Base-by-base conservation (phyloP, 2,329 filamentous ascomycete genomes). In the Fusarium scirpi region DNA sequence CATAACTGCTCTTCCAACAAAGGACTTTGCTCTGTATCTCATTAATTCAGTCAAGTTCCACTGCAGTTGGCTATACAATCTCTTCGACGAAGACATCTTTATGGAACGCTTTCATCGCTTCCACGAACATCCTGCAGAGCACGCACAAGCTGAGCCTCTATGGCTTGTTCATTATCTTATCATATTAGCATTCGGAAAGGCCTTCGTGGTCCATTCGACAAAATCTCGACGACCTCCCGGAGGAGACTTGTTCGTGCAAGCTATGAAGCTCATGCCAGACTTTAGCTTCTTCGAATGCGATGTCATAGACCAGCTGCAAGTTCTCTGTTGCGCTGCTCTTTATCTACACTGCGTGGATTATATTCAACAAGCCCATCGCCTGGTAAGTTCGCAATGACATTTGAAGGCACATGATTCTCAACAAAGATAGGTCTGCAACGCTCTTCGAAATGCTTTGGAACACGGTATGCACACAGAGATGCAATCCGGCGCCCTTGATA, bases 81-180 rank as follows among this genome's bases (percentile, higher is more conserved):
- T 73, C 2, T 71, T 71, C 1, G 71, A 73, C 12, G 68, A 73
- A 15, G 60, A 69, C 2, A 30, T n/a, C 9, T 73, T 73, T 25
- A 62, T 73, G 62, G 29, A 71, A 3, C 70, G 62, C 18, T 67
- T 70, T n/a, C 24, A 34, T 5, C 41, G 29, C 8, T 73, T 73
- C 22, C 68, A 73, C 12, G 44, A 62, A 8, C 9, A 40, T 5
- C 57, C 65, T 25, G 2, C 32, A 16, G 65, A 56, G 16, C 54
- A 64, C 27, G 6, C 58, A 2, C 54, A 43, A 3, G 18, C 49
- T 8, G 54, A 59, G 0, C 51, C 71, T 12, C 46, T 73, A 6
- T 73, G 71, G 71, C 70, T 71, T 44, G 27, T 71, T 10, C 71
- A 73, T 38, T 73, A 73, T 11, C 62, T 73, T 9, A 45, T 73